Evolutionary conservation across 345 rosid genomes (phyloP).

Genomic region (Durio zibethinus): DNA sequence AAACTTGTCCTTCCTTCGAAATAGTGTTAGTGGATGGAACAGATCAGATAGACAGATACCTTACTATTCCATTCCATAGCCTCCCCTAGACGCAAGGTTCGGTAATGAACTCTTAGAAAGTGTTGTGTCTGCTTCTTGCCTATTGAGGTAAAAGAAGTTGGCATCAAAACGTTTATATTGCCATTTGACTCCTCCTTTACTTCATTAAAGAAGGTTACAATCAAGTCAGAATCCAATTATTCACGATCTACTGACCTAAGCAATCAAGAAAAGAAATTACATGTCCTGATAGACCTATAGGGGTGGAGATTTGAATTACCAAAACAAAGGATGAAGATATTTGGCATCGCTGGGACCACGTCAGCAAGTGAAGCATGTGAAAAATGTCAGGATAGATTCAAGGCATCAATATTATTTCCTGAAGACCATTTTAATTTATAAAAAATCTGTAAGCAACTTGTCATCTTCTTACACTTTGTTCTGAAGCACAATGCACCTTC

Average conservation of each 20-base stretch:
- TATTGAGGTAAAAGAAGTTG: neutral
- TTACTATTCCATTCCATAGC: slow-evolving; percentile 1
- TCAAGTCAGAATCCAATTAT: neutral
- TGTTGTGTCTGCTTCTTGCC: neutral
- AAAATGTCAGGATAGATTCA: slow-evolving; percentile 26
- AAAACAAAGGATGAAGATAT: slow-evolving; percentile 4
- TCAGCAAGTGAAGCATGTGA: slow-evolving; percentile 24
- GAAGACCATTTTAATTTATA: neutral
- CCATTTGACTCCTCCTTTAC: neutral
- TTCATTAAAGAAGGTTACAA: neutral
- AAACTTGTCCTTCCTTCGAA: neutral
- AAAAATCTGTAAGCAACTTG: neutral
- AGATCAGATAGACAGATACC: neutral
- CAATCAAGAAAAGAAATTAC: slow-evolving; percentile 8
- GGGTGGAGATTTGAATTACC: neutral
- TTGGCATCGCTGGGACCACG: slow-evolving; percentile 18
- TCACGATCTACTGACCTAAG: neutral
- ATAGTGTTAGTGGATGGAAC: neutral
- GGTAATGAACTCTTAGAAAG: neutral
- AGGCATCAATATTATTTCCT: slow-evolving; percentile 17
- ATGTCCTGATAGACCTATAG: neutral
- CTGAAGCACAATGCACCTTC: slow-evolving; percentile 8
- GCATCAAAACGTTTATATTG: neutral
- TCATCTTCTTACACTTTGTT: slow-evolving; percentile 12
- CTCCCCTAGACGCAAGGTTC: neutral